Conservation (phyloP, 1,284 basidiomycete genomes). For the Porphyrellus sp. region DNA sequence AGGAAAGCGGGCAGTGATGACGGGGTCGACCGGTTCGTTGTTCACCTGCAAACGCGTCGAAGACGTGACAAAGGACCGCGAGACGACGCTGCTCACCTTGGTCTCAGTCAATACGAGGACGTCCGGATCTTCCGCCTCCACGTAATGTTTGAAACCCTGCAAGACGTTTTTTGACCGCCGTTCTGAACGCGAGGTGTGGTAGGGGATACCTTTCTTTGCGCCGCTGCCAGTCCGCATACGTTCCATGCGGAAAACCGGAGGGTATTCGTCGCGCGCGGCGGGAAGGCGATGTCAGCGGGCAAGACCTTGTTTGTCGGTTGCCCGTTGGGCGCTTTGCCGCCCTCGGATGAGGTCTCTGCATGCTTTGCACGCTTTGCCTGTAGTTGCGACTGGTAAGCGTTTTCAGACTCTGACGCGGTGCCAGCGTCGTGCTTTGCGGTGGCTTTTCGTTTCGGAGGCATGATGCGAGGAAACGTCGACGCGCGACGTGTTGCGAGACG, state of each 20-base stretch:
- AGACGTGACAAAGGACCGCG: background rate
- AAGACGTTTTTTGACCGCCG: background rate
- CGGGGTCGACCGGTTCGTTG: conserved; percentile 57
- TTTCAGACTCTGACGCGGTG: conserved; percentile 22
- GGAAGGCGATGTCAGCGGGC: conserved; percentile 61
- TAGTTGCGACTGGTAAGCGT: conserved; percentile 14
- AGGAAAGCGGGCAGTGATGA: conserved; percentile 56
- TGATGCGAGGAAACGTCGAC: background rate
- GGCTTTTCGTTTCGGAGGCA: conserved; percentile 34
- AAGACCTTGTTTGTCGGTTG: conserved; percentile 74
- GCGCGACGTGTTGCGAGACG: conserved; percentile 1
- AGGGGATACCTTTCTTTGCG: conserved; percentile 64
- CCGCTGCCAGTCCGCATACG: conserved; percentile 65
- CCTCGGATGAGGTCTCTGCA: conserved; percentile 14
- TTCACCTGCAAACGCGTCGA: conserved; percentile 52
- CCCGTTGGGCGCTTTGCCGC: conserved; percentile 36
- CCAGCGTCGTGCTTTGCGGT: conserved; percentile 18
- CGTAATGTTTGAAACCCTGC: conserved; percentile 76
- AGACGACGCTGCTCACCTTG: conserved; percentile 46
- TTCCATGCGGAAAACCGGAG: conserved; percentile 73
- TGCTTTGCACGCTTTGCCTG: conserved; percentile 30
- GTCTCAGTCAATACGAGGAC: conserved; percentile 80
- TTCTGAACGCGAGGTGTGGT: background rate
- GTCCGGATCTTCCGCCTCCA: conserved; percentile 81
- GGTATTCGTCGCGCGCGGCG: conserved; percentile 45